Evolutionary conservation across 2,329 filamentous ascomycete species (phyloP).

Genomic region (Chaetomiaceae sp.): DNA sequence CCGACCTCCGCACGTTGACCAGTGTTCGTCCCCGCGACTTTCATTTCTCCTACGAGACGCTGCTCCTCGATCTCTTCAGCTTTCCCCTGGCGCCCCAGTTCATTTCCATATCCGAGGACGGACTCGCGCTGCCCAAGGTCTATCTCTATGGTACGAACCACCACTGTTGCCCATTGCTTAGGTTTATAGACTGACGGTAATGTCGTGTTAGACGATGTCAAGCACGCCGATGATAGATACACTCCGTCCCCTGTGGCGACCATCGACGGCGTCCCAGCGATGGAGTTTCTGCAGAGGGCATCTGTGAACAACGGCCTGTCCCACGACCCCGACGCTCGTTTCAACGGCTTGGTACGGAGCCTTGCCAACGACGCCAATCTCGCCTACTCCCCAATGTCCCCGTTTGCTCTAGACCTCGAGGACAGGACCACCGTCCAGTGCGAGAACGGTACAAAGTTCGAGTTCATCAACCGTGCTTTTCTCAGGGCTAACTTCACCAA

Average conservation of each 20-base stretch:
- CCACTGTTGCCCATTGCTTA: too few relatives aligned
- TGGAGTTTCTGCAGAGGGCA: slow-evolving; percentile 9
- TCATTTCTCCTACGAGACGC: slow-evolving; percentile 8
- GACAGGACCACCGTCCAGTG: slow-evolving; percentile 15
- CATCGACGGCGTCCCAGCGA: slow-evolving; percentile 14
- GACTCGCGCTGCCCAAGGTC: slow-evolving; percentile 5
- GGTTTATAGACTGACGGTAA: background rate
- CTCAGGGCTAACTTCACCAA: slow-evolving; percentile 16
- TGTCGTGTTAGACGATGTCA: slow-evolving; percentile 10
- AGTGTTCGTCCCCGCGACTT: slow-evolving; percentile 12
- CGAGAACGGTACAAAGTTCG: slow-evolving; percentile 13
- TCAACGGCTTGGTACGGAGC: slow-evolving; percentile 17
- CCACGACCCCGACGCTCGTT: slow-evolving; percentile 23
- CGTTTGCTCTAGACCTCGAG: background rate
- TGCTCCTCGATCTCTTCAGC: slow-evolving; percentile 16
- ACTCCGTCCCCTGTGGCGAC: slow-evolving; percentile 15
- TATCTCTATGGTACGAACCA: slow-evolving; percentile 13
- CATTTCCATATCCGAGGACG: slow-evolving; percentile 19
- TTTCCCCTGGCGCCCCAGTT: slow-evolving; percentile 10
- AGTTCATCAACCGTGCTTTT: slow-evolving; percentile 12
- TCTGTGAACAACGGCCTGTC: background rate
- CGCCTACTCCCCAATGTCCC: background rate
- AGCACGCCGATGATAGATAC: slow-evolving; percentile 10
- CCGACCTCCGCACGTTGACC: slow-evolving; percentile 11
- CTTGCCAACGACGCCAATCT: slow-evolving; percentile 2